Evolutionary conservation across 2,329 filamentous ascomycete genomes (phyloP).

Genomic region (Zymoseptoria pseudotritici): DNA sequence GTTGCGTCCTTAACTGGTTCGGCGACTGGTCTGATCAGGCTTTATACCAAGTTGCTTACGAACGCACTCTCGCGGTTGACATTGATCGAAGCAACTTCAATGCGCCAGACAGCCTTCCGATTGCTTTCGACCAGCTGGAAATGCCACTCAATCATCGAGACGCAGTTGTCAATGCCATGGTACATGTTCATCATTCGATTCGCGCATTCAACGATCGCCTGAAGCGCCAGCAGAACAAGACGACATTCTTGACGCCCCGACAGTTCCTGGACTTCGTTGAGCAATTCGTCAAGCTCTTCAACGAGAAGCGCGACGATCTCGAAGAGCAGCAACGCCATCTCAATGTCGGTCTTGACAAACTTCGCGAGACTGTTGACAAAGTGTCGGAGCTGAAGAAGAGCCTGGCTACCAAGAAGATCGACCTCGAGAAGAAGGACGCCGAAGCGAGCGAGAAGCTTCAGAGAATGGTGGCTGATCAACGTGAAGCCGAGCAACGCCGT

Average conservation of each 20-base stretch:
- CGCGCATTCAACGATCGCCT: conserved; percentile 83
- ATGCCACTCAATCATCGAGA: conserved; percentile 87
- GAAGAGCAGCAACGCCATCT: conserved; percentile 98
- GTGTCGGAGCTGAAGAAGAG: conserved; percentile 86
- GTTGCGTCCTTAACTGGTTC: conserved; percentile 99
- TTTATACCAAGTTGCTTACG: conserved; percentile 92
- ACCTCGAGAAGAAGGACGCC: conserved; percentile 85
- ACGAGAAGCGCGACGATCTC: conserved; percentile 94
- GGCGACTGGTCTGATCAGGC: conserved; percentile 99
- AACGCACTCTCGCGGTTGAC: conserved; percentile 93
- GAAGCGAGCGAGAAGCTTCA: conserved; percentile 97
- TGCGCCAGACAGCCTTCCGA: conserved; percentile 83
- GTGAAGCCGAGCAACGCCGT: conserved; percentile 87
- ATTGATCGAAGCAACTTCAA: conserved; percentile 79
- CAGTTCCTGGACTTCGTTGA: conserved; percentile 98
- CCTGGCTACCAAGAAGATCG: conserved; percentile 86
- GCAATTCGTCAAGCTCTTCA: conserved; percentile 95
- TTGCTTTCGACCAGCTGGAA: conserved; percentile 78
- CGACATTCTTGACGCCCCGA: conserved; percentile 87
- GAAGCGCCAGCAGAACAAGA: conserved; percentile 82
- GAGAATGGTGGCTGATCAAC: conserved; percentile 93
- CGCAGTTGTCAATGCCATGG: conserved; percentile 94
- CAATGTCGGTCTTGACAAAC: conserved; percentile 95
- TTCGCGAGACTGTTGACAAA: conserved; percentile 94
- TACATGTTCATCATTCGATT: conserved; percentile 94